phyloP scores from a whole-genome alignment of 257 asterid species.

The Jaltomata sinuosa region DNA sequence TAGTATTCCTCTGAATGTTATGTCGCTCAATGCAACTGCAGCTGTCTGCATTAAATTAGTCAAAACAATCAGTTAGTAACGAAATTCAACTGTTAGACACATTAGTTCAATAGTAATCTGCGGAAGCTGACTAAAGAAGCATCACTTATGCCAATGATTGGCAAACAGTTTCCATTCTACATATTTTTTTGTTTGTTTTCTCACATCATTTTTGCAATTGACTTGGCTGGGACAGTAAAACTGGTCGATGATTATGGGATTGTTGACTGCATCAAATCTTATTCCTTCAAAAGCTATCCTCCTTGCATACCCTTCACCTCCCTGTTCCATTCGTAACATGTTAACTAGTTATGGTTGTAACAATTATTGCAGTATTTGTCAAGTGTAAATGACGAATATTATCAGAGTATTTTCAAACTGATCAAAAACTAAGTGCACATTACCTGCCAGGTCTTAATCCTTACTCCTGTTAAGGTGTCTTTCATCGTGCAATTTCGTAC shows the following conservation, averaged over 20 bases:
- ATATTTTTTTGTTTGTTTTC: not conserved
- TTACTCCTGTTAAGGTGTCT: slow-evolving; percentile 45
- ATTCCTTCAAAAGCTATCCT: slow-evolving; percentile 43
- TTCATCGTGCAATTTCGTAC: slow-evolving; percentile 46
- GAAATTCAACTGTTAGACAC: not conserved
- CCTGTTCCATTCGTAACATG: slow-evolving; percentile 18
- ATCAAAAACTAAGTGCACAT: not conserved
- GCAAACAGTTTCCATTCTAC: not conserved
- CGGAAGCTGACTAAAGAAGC: not conserved
- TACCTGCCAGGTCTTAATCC: slow-evolving; percentile 57
- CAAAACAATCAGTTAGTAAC: not conserved
- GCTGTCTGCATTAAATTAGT: slow-evolving; percentile 33
- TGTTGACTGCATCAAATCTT: slow-evolving; percentile 34
- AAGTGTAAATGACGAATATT: not conserved
- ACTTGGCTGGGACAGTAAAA: slow-evolving; percentile 47
- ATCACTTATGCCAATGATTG: not conserved
- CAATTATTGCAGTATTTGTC: not conserved
- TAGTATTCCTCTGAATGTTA: slow-evolving; percentile 32
- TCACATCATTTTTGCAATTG: slow-evolving; percentile 44
- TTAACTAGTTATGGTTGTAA: not conserved
- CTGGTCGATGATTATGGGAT: slow-evolving; percentile 54
- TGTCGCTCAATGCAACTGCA: slow-evolving; percentile 38
- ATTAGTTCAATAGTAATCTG: not conserved
- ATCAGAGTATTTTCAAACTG: not conserved
- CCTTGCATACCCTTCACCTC: slow-evolving; percentile 59